phyloP scores from a whole-genome alignment of 805 yeast genomes.

The Ogataea neopini region DNA sequence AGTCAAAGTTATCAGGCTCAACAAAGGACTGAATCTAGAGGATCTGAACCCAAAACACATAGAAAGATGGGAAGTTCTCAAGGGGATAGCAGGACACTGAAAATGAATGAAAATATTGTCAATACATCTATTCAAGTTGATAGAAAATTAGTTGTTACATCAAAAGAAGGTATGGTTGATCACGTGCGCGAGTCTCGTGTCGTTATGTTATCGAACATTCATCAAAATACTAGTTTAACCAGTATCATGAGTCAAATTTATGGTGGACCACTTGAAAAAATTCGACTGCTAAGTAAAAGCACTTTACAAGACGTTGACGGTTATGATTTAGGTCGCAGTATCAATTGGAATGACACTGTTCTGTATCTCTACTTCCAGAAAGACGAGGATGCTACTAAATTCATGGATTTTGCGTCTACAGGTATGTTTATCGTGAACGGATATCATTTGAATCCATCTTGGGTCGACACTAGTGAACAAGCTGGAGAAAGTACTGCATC shows the following conservation, averaged over 20 bases:
- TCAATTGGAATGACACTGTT: slow-evolving; percentile 28
- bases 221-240: slow-evolving; percentile 43
- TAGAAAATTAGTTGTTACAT: neutral
- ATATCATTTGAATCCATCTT: slow-evolving; percentile 42
- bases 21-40: slow-evolving; percentile 13
- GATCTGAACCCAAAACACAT: slow-evolving; percentile 6
- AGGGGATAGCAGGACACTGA: slow-evolving; percentile 14
- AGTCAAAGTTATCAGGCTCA: neutral
- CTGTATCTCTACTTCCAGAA: slow-evolving; percentile 54
- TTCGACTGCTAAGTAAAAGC: slow-evolving; percentile 34
- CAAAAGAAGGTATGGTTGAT: slow-evolving; percentile 13
- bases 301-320: slow-evolving; percentile 12
- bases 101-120: slow-evolving; percentile 24
- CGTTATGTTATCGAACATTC: slow-evolving; percentile 27
- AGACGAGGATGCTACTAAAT: slow-evolving; percentile 54
- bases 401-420: slow-evolving; percentile 51
- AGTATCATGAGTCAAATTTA: slow-evolving; percentile 54
- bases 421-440: slow-evolving; percentile 66
- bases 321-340: slow-evolving; percentile 16
- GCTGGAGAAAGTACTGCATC: slow-evolving; percentile 7
- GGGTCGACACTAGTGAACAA: slow-evolving; percentile 38
- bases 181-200: slow-evolving; percentile 19
- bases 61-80: slow-evolving; percentile 9
- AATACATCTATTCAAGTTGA: slow-evolving; percentile 14
- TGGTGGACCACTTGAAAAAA: slow-evolving; percentile 70